Base-by-base conservation (phyloP, 139 green algal genomes). In the Haematococcus lacustris region DNA sequence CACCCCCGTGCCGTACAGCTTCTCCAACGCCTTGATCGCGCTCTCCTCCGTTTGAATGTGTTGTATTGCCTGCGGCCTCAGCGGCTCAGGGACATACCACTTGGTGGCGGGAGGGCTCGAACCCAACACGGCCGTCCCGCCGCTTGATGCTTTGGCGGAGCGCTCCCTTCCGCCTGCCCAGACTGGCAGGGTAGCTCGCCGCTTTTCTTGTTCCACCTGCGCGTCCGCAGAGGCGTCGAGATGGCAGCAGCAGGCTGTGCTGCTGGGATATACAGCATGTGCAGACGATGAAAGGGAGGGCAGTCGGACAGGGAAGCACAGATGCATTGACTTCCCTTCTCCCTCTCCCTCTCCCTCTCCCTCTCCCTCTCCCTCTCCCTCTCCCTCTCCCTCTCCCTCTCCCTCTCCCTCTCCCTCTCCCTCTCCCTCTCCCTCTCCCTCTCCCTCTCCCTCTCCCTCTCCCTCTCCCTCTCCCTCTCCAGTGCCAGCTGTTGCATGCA, bases 1-100 rank as follows among this genome's bases (percentile, higher is more conserved):
- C n/a, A 68, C 51, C 21, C 47, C 73, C 0, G 26, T 28, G 32
- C 73, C 66, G 53, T 74, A 78, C 26, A 35, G 33, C 35, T 40
- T 41, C 26, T 33, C 28, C 1, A 80, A 26, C 68, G 72, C 51
- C 35, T 71, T 72, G 21, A 75, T 80, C 6, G 68, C 68, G 3
- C 38, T 37, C 68, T 80, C 74, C 69, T 80, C 74, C 0, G 68
- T 69, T n/a, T 80, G 74, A 21, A 80, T 80, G 30, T 68, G 61
- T 1, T 37, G 70, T 26, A 80, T 47, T 3, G 68, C 32, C 50
- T 68, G 50, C 32, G 2, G 74, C 30, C 50, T 50, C 35, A 23
- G n/a, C n/a, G 3, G 60, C 68, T 80, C 74, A 1, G 74, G 74
- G 25, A 75, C 51, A 59, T 69, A 80, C 74, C 74, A 74, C 51